These are phyloP conservation scores for Aspergillus chevalieri DNA, from an alignment of 2,329 filamentous ascomycete species.

Conservation along the genomic window DNA sequence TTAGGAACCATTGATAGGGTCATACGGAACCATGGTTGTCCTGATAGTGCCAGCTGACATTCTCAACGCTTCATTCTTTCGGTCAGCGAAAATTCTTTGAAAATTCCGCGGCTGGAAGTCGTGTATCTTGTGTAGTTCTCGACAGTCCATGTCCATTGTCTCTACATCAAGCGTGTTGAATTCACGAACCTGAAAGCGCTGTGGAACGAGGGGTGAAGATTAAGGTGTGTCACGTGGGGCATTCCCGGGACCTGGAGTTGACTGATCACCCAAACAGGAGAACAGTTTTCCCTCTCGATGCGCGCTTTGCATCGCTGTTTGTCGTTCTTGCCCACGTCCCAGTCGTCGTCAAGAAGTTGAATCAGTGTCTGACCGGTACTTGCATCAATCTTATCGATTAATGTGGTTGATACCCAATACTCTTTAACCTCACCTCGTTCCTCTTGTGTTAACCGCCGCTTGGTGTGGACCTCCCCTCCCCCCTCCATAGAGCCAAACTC, in stretches of 20 bases:
- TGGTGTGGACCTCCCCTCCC: constrained; percentile 1
- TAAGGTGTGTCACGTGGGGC: constrained; percentile 2
- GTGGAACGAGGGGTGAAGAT: neutral
- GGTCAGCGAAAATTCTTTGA: neutral
- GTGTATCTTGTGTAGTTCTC: neutral
- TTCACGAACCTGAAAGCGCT: neutral
- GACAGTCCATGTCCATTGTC: neutral
- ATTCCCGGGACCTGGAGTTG: neutral
- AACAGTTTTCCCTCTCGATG: neutral
- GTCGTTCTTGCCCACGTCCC: neutral
- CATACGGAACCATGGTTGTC: neutral
- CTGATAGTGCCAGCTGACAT: neutral
- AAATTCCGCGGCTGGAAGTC: neutral
- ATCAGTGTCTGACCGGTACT: neutral
- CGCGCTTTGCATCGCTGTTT: neutral
- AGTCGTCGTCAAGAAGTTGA: neutral
- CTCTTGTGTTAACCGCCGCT: neutral
- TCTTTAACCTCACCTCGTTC: neutral
- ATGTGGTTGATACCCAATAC: neutral
- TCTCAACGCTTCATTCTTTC: neutral
- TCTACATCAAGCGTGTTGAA: neutral
- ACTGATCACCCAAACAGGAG: neutral
- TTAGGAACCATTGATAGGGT: neutral
- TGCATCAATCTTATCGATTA: neutral
- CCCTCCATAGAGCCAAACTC: neutral